These are phyloP conservation scores for Salvia sclarea DNA, from an alignment of 305 asterid genomes.

Conservation along the genomic window DNA sequence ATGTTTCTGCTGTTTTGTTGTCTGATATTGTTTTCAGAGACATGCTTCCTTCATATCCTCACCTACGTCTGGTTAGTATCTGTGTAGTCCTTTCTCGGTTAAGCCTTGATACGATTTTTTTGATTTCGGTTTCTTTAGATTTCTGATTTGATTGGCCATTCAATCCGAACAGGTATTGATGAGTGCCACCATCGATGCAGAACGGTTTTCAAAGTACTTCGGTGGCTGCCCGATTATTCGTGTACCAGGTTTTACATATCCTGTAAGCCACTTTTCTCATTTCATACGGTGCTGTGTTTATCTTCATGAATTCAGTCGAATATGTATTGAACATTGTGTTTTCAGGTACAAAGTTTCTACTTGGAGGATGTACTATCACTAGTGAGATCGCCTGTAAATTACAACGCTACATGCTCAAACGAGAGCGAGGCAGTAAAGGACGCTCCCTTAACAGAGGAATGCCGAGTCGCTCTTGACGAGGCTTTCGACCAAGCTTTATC, in stretches of 20 bases:
- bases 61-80: conserved; percentile 80
- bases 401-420: conserved; percentile 34
- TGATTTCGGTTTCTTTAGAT: conserved; percentile 11
- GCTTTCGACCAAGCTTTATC: conserved; percentile 73
- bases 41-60: conserved; percentile 81
- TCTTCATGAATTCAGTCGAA: conserved; percentile 23
- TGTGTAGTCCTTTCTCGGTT: conserved; percentile 26
- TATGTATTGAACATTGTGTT: conserved; percentile 25
- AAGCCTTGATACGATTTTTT: not conserved
- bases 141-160: conserved; percentile 32
- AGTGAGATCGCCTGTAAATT: conserved; percentile 50
- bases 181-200: conserved; percentile 99
- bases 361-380: conserved; percentile 84
- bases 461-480: conserved; percentile 71
- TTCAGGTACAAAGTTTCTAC: conserved; percentile 70
- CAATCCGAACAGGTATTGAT: conserved; percentile 66
- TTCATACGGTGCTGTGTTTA: conserved; percentile 2
- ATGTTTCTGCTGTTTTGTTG: conserved; percentile 34
- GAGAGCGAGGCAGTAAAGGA: conserved; percentile 38
- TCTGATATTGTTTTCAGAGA: conserved; percentile 61
- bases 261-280: conserved; percentile 51
- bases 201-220: conserved; percentile 82
- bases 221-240: conserved; percentile 87
- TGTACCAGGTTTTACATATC: conserved; percentile 95
- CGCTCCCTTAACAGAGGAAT: conserved; percentile 56